Evolutionary conservation across 2,329 filamentous ascomycete species (phyloP).

Genomic region (Kalmusia sp.): DNA sequence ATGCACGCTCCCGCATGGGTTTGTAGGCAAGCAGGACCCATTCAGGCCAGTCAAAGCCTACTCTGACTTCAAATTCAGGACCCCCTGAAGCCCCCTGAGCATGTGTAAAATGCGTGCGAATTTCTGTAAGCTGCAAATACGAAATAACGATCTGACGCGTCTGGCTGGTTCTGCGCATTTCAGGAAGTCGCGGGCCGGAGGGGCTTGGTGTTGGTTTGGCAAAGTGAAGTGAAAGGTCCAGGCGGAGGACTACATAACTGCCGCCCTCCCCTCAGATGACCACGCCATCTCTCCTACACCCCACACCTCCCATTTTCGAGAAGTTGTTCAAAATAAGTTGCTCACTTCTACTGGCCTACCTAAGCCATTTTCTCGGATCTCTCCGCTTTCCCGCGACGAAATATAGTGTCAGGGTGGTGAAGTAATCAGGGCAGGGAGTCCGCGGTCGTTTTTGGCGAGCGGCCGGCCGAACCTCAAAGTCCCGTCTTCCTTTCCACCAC

Average conservation of each 20-base stretch:
- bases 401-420: constrained; percentile 12
- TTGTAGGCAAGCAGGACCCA: neutral
- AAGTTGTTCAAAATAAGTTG: neutral
- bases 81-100: neutral
- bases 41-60: neutral
- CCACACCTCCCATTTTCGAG: neutral
- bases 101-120: neutral
- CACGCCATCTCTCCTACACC: constrained; percentile 6
- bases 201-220: neutral
- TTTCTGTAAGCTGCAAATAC: neutral
- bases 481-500: constrained; percentile 18
- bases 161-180: neutral
- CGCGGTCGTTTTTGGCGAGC: constrained; percentile 12
- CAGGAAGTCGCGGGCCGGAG: neutral
- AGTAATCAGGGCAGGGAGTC: constrained; percentile 14
- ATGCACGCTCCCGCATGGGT: neutral
- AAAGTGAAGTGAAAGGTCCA: constrained; percentile 4
- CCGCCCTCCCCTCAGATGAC: neutral
- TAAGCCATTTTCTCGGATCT: neutral
- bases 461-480: constrained; percentile 1
- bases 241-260: constrained; percentile 3
- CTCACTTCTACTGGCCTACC: neutral
- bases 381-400: neutral
- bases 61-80: neutral
- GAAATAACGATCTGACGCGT: neutral